Evolutionary conservation across 768 basidiomycete genomes (phyloP).

Genomic region (Tricholoma flavovirens): DNA sequence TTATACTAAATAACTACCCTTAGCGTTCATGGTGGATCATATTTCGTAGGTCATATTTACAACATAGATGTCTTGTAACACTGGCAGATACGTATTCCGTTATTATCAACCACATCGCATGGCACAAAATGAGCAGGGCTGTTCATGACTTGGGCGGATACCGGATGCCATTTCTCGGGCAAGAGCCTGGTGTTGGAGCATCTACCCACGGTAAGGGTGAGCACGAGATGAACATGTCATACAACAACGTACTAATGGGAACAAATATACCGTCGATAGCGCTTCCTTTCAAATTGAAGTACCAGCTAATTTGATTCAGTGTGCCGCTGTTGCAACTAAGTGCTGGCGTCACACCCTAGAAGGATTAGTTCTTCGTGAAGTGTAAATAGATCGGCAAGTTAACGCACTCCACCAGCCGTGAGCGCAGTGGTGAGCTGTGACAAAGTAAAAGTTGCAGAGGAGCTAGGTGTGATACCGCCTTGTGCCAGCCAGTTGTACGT

Average conservation of each 20-base stretch:
- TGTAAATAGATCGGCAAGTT: not conserved
- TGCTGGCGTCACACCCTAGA: slow-evolving; percentile 40
- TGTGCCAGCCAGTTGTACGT: slow-evolving; percentile 67
- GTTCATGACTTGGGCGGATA: slow-evolving; percentile 46
- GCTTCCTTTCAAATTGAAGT: slow-evolving; percentile 63
- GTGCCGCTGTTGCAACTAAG: slow-evolving; percentile 26
- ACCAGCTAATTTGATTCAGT: slow-evolving; percentile 46
- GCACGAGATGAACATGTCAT: not conserved
- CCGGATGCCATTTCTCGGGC: slow-evolving; percentile 51
- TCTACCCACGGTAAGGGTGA: slow-evolving; percentile 31
- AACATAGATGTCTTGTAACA: no score
- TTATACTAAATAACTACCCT: no score
- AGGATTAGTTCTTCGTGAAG: not conserved
- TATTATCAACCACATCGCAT: no score
- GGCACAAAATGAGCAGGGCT: no score
- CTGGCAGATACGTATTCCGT: no score
- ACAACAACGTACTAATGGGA: slow-evolving; percentile 42
- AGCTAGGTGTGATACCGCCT: slow-evolving; percentile 72
- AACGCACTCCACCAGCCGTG: slow-evolving; percentile 42
- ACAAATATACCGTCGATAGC: slow-evolving; percentile 59
- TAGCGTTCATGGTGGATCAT: no score
- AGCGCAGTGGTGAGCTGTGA: slow-evolving; percentile 49
- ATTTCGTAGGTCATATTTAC: no score
- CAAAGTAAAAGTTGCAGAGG: slow-evolving; percentile 51
- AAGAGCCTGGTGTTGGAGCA: slow-evolving; percentile 43